These are phyloP conservation scores for Litchi chinensis DNA, from an alignment of 345 rosid species.

Conservation along the genomic window DNA sequence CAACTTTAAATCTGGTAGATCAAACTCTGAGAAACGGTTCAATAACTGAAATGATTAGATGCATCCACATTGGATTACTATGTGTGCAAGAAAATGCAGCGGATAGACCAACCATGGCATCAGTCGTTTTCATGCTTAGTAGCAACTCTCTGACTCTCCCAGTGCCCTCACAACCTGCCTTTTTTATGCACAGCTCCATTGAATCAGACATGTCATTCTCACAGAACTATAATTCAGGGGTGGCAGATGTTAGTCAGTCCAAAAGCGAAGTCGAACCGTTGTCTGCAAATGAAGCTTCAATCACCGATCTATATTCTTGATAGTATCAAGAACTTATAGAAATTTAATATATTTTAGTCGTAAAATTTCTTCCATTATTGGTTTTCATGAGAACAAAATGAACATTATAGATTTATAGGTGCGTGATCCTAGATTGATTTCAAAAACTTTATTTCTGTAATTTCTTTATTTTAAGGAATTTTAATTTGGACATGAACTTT, in stretches of 20 bases:
- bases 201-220: constrained; percentile 22
- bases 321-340: not conserved
- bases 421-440: no score
- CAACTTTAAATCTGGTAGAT: constrained; percentile 23
- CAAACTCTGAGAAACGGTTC: constrained; percentile 18
- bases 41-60: constrained; percentile 12
- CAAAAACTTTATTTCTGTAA: no score
- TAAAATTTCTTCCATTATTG: not conserved
- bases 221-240: not conserved
- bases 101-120: constrained; percentile 37
- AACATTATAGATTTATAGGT: no score
- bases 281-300: constrained; percentile 27
- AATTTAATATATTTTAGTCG: not conserved
- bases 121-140: constrained; percentile 36
- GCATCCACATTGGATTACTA: constrained; percentile 42
- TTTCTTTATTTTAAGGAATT: no score
- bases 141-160: constrained; percentile 33
- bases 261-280: not conserved
- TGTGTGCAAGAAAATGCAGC: constrained; percentile 45
- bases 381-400: not conserved
- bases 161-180: constrained; percentile 35
- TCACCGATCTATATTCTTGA: constrained; percentile 25
- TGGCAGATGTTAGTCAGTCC: not conserved
- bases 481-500: no score
- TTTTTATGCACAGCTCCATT: constrained; percentile 10